A percentile compares a stretch with the other conserved stretches of the same genome.
Evolutionary conservation across 257 asterid genomes (phyloP).

Genomic region (Solanum verrucosum): DNA sequence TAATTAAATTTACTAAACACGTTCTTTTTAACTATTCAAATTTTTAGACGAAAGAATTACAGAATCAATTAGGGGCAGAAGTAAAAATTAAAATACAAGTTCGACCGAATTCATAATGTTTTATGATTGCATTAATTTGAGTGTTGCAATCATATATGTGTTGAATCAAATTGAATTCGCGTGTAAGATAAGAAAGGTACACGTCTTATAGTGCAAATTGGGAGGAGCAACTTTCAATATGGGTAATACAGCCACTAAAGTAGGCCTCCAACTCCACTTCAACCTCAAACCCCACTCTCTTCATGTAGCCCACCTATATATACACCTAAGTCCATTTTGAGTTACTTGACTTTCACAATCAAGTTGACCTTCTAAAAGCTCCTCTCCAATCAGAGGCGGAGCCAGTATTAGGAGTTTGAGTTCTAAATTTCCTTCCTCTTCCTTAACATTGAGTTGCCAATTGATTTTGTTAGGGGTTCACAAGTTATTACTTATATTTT

Average conservation of each 20-base stretch:
- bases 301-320: neutral
- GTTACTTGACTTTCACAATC: neutral
- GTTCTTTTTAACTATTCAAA: neutral
- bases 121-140: neutral
- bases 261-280: neutral
- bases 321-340: neutral
- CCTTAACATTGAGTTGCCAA: no score
- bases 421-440: no score
- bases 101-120: rapidly evolving
- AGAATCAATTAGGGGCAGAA: neutral
- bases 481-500: no score
- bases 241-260: neutral
- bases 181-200: neutral
- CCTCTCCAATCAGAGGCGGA: no score
- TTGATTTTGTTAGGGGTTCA: no score
- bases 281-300: neutral
- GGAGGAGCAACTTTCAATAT: neutral
- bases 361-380: neutral
- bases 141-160: neutral
- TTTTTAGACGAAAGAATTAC: neutral
- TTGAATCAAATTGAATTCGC: neutral
- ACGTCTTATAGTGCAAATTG: neutral
- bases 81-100: neutral
- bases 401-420: no score
- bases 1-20: neutral